Conservation (phyloP, 2,329 filamentous ascomycete species). For the Hypoxylon sp. region DNA sequence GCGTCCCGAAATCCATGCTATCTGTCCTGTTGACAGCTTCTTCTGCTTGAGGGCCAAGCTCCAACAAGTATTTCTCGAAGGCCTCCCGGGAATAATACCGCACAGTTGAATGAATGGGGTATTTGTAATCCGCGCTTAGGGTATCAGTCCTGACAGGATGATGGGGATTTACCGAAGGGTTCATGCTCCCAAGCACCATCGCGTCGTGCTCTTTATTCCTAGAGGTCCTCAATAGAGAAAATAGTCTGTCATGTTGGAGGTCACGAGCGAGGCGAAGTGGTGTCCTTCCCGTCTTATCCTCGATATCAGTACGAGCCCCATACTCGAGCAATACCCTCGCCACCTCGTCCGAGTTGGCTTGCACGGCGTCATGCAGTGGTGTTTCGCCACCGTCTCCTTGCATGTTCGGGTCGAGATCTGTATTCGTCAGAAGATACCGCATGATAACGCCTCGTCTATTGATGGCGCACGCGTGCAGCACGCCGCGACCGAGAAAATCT, state of each 20-base stretch:
- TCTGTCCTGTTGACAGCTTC: constrained; percentile 1
- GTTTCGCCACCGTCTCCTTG: constrained; percentile 5
- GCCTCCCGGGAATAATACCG: neutral
- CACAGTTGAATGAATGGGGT: neutral
- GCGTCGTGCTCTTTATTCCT: constrained; percentile 1
- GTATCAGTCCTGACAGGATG: neutral
- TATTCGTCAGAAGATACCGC: neutral
- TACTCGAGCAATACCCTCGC: constrained; percentile 6
- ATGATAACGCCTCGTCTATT: neutral
- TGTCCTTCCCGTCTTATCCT: neutral
- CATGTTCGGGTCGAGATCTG: constrained; percentile 1
- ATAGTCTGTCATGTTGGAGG: neutral
- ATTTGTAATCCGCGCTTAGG: neutral
- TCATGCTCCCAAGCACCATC: neutral
- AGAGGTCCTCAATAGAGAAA: neutral
- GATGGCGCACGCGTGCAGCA: constrained; percentile 9
- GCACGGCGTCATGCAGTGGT: neutral
- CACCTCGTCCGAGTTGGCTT: neutral
- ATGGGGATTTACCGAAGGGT: neutral
- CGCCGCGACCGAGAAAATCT: constrained; percentile 2
- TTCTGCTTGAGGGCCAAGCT: constrained; percentile 1
- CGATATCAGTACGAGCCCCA: constrained; percentile 3
- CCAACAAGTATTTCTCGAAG: constrained; percentile 1
- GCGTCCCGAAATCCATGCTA: neutral
- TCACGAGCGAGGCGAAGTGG: constrained; percentile 1